Conservation (phyloP, 345 rosid species). For the Moringa oleifera region DNA sequence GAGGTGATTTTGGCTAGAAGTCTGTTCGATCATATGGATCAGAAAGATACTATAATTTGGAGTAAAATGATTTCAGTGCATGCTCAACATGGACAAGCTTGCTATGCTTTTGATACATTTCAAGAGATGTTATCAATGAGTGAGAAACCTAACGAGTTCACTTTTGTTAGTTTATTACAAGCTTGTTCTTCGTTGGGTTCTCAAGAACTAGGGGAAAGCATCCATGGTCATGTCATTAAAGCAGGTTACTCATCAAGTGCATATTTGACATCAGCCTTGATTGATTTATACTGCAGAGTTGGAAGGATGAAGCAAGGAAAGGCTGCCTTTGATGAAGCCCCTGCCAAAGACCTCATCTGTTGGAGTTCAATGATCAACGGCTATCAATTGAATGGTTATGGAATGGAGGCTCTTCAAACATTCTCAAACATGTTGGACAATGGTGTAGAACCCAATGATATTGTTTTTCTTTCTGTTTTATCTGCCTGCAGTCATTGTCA, state of each 20-base stretch:
- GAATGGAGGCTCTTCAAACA: slow-evolving; percentile 29
- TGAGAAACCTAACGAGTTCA: slow-evolving; percentile 23
- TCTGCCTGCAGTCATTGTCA: slow-evolving; percentile 38
- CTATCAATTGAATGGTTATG: slow-evolving; percentile 29
- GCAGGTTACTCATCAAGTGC: slow-evolving; percentile 8
- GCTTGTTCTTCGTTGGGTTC: slow-evolving; percentile 28
- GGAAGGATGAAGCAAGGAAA: slow-evolving; percentile 24
- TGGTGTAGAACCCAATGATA: slow-evolving; percentile 25
- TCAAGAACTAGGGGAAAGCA: slow-evolving; percentile 23
- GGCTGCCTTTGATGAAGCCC: slow-evolving; percentile 20
- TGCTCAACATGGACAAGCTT: slow-evolving; percentile 15
- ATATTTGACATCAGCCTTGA: slow-evolving; percentile 25
- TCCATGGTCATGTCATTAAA: slow-evolving; percentile 13
- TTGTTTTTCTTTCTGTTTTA: slow-evolving; percentile 30
- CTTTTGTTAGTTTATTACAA: slow-evolving; percentile 22
- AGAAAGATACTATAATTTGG: slow-evolving; percentile 28
- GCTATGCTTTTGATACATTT: slow-evolving; percentile 22
- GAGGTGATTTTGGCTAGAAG: slow-evolving; percentile 18
- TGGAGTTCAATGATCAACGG: slow-evolving; percentile 34
- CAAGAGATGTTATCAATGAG: slow-evolving; percentile 22
- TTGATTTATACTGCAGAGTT: slow-evolving; percentile 30
- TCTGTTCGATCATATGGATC: slow-evolving; percentile 19
- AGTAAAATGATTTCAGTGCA: slow-evolving; percentile 26
- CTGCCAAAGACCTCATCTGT: slow-evolving; percentile 26
- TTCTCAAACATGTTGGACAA: slow-evolving; percentile 20